Base-by-base conservation (phyloP, 179 eudicot genomes). In the Drosera spatulata region DNA sequence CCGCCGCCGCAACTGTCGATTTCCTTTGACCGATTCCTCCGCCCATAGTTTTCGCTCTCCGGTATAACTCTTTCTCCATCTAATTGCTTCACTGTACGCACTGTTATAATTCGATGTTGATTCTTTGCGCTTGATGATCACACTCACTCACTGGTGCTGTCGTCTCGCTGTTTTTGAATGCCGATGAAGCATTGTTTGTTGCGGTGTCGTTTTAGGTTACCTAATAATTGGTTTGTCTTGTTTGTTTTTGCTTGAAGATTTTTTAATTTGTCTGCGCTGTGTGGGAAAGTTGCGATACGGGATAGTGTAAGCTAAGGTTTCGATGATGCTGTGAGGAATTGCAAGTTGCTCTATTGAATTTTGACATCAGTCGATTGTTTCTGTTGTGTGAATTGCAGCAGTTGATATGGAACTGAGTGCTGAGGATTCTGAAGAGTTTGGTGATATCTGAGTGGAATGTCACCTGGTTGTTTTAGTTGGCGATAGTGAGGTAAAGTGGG, bases 341-440 rank as follows among this genome's bases (percentile, higher is more conserved):
- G 56, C 33, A 22, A 22, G 33, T 22, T 22, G 33, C 33, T 22
- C 33, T 22, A 22, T 22, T 22, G 33, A 22, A 22, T 22, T 22
- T 22, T 22, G 33, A 22, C 33, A 22, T 22, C 33, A 22, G 33
- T 22, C 1, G 33, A 22, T 22, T 43, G 5, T 43, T 43, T 43
- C 6, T 43, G 45, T 43, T 43, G 8, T 43, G 45, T 43, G 45
- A 43, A 43, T 43, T 22, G 45, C 45, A 43, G 45, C 8, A 4
- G 6, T 43, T 43, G 45, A 4, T 7, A 43, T 43, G 45, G 45
- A 43, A 43, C 8, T 43, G 45, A 10, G 40, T 11, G 62, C 67
- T 8, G 72, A 68, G 33, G 75, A 66, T 67, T 74, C 75, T 63
- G 70, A 58, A 45, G 68, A 53, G 65, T 63, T 51, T 66, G 63